Evolutionary conservation across 768 basidiomycete species (phyloP), one percentile per base, ranked within the genome.

Genomic region (Gyrodon lividus): DNA sequence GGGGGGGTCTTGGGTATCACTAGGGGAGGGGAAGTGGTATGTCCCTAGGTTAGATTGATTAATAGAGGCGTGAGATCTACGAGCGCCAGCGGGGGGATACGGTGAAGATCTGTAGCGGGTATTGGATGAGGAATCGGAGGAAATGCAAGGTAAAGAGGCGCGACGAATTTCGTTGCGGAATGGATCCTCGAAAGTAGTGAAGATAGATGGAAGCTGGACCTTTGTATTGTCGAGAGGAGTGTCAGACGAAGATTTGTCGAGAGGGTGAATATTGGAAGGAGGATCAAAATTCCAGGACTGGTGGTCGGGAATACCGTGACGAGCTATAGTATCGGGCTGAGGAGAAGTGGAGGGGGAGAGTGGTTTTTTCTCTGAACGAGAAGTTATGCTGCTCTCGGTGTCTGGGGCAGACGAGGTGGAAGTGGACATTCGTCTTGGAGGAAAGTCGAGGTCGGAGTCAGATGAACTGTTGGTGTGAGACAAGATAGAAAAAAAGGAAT

Each of bases 191-290:
- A 88, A 84, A 26, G 81, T 77, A 28, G 82, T 79, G 57, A 86
- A 87, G 58, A 89, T 86, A 61, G 86, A 86, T 16, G 87, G 87
- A 16, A 89, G 76, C 70, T 85, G 82, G 51, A 88, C 83, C 66
- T 81, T 82, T 48, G 71, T 61, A 49, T 77, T 74, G 50, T 78
- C 77, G 61, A 61, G 62, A 30, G 64, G 56, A n/a, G 74, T 52
- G 51, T 78, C 77, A 48, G 66, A 61, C 48, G 73, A 67, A 31
- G 74, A 61, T 46, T 77, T 77, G 54, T 77, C 71, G 4, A 71
- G 67, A 30, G 61, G 43, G 4, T 38, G 50, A 8, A 44, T 43
- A 12, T 28, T n/a, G 26, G 42, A 24, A 17, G 47, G 5, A 28
- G 47, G 43, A 56, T 66, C 64, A 4, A 69, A 71, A 17, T 37